These are phyloP conservation scores for Biscutella laevigata DNA, from an alignment of 441 rosid species.

Conservation along the genomic window DNA sequence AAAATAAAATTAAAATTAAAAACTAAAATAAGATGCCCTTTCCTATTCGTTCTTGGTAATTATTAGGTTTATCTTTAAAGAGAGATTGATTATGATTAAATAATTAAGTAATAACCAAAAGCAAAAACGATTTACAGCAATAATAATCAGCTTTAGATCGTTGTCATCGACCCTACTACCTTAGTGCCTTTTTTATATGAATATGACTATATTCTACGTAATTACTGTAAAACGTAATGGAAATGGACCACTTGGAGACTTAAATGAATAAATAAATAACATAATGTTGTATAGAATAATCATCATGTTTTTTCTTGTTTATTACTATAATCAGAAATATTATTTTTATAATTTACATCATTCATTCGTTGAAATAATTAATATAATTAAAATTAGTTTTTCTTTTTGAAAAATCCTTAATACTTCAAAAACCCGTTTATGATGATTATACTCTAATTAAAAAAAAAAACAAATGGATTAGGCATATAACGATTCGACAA, in stretches of 20 bases:
- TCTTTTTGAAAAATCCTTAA: too few species aligned
- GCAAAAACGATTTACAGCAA: neutral
- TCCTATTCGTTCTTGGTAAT: neutral
- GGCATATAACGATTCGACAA: neutral
- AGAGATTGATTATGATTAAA: neutral
- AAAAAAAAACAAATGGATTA: neutral
- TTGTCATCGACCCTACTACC: too few species aligned
- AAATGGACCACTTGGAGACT: neutral
- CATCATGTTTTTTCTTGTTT: neutral
- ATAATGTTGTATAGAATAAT: neutral
- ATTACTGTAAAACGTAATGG: neutral
- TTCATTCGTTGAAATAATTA: too few species aligned
- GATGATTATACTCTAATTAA: neutral
- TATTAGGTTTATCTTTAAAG: neutral
- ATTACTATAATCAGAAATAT: neutral
- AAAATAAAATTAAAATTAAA: neutral
- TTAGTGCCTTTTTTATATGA: too few species aligned
- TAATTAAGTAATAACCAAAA: neutral
- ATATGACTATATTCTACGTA: neutral
- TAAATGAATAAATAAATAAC: neutral
- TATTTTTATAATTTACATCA: too few species aligned
- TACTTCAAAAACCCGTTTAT: too few species aligned
- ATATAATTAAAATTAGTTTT: too few species aligned
- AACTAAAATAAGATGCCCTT: too few species aligned
- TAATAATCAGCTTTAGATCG: neutral